These are phyloP conservation scores for Scheffersomyces stambukii DNA, from an alignment of 1,139 yeast genomes.

Conservation along the genomic window DNA sequence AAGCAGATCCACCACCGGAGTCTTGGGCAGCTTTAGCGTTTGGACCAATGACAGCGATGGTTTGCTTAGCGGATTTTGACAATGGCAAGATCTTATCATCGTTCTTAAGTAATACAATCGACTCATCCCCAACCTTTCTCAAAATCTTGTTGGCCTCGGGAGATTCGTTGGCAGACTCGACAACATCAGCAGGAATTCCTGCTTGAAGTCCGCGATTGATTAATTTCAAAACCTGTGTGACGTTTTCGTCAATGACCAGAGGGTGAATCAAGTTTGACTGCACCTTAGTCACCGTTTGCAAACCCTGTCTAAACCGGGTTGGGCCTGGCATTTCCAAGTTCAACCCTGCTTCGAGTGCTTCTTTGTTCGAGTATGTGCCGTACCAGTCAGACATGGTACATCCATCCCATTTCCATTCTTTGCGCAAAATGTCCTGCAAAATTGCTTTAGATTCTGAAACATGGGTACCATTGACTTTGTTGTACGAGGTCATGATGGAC, in stretches of 20 bases:
- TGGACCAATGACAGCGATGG: conserved; percentile 36
- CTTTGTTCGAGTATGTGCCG: conserved; percentile 50
- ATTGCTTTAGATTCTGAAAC: conserved; percentile 43
- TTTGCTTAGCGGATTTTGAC: conserved; percentile 19
- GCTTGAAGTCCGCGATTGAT: conserved; percentile 39
- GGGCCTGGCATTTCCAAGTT: conserved; percentile 68
- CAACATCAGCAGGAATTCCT: conserved; percentile 38
- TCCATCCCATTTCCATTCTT: conserved; percentile 57
- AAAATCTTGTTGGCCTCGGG: conserved; percentile 41
- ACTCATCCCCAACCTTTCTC: conserved; percentile 47
- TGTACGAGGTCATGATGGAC: conserved; percentile 57
- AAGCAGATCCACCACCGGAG: conserved; percentile 38
- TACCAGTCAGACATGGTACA: conserved; percentile 60
- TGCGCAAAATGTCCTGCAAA: conserved; percentile 41
- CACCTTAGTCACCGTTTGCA: conserved; percentile 35
- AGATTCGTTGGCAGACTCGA: conserved; percentile 38
- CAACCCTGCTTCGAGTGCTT: conserved; percentile 50
- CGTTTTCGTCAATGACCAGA: conserved; percentile 40
- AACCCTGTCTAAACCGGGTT: conserved; percentile 39
- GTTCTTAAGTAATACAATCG: conserved; percentile 52
- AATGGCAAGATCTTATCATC: conserved; percentile 41
- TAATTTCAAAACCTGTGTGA: conserved; percentile 40
- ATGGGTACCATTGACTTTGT: conserved; percentile 56
- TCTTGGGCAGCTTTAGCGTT: conserved; percentile 29
- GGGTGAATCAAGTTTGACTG: conserved; percentile 24